Evolutionary conservation across 2,329 filamentous ascomycete genomes (phyloP).

Genomic region (Phyllachora maydis): DNA sequence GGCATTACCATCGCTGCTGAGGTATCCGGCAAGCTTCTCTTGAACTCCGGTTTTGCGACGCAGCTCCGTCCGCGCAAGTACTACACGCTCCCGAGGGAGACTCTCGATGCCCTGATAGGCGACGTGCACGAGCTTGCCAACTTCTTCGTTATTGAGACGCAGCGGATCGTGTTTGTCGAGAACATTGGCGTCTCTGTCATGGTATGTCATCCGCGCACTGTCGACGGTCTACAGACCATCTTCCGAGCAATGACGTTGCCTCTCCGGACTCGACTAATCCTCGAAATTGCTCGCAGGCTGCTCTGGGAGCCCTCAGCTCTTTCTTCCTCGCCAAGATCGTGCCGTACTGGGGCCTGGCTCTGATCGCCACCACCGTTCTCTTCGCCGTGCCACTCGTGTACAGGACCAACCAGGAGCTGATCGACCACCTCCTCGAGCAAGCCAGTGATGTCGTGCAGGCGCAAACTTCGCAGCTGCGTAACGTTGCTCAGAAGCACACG

Average conservation of each 20-base stretch:
- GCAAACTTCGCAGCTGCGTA: conserved; percentile 41
- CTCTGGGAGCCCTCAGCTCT: conserved; percentile 37
- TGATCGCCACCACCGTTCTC: conserved; percentile 34
- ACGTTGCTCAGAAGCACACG: conserved; percentile 42
- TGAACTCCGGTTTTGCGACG: conserved; percentile 40
- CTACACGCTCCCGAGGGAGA: conserved; percentile 43
- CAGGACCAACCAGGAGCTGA: conserved; percentile 46
- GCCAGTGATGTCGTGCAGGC: conserved; percentile 34
- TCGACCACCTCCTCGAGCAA: conserved; percentile 39
- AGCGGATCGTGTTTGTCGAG: conserved; percentile 48
- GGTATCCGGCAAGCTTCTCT: conserved; percentile 34
- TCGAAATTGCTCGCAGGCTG: conserved; percentile 34
- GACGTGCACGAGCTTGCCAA: conserved; percentile 49
- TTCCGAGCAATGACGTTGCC: conserved; percentile 2
- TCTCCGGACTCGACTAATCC: conserved; percentile 3
- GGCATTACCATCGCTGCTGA: conserved; percentile 40
- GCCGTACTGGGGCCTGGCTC: conserved; percentile 46
- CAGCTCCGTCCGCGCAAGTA: conserved; percentile 48
- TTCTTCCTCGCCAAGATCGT: conserved; percentile 51
- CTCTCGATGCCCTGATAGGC: conserved; percentile 36
- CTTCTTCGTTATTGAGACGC: conserved; percentile 51
- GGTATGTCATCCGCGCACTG: conserved; percentile 20
- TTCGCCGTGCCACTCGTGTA: conserved; percentile 47
- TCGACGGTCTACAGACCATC: too few species aligned
- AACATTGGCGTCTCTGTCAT: conserved; percentile 37